These are phyloP conservation scores for Fusarium liriodendri DNA, from an alignment of 2,329 filamentous ascomycete genomes.

Conservation along the genomic window DNA sequence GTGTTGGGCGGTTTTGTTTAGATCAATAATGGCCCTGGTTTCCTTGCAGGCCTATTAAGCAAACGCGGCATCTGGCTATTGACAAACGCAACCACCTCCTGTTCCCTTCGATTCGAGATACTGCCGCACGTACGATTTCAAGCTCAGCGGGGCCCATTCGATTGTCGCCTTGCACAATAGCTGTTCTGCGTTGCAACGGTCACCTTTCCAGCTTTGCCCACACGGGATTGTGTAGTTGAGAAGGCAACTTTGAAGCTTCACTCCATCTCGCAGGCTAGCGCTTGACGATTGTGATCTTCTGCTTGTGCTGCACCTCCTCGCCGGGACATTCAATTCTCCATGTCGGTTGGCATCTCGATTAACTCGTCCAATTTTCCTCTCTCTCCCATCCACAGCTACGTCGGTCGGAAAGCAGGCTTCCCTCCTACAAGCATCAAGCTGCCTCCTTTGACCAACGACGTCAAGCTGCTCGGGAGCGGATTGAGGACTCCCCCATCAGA, in stretches of 20 bases:
- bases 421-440: slow-evolving; percentile 29
- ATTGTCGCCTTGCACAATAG: slow-evolving; percentile 29
- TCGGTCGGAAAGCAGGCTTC: slow-evolving; percentile 31
- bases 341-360: slow-evolving; percentile 45
- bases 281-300: slow-evolving; percentile 7
- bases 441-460: slow-evolving; percentile 31
- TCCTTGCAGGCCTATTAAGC: slow-evolving; percentile 29
- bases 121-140: not conserved
- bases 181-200: not conserved
- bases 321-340: slow-evolving; percentile 28
- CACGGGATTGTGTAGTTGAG: not conserved
- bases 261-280: not conserved
- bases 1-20: slow-evolving; percentile 20
- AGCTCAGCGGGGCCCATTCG: slow-evolving; percentile 6
- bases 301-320: slow-evolving; percentile 2
- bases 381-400: slow-evolving; percentile 35
- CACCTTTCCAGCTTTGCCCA: not conserved
- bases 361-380: slow-evolving; percentile 38
- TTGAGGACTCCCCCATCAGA: slow-evolving; percentile 64
- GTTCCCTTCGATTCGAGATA: slow-evolving; percentile 8
- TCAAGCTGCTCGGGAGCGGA: slow-evolving; percentile 48
- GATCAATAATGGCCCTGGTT: slow-evolving; percentile 42
- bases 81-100: slow-evolving; percentile 23
- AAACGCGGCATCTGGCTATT: slow-evolving; percentile 27
- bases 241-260: slow-evolving; percentile 15